Evolutionary conservation across 1,284 basidiomycete genomes (phyloP), one percentile per base, ranked within the genome.

Genomic region (Chiua sp.): DNA sequence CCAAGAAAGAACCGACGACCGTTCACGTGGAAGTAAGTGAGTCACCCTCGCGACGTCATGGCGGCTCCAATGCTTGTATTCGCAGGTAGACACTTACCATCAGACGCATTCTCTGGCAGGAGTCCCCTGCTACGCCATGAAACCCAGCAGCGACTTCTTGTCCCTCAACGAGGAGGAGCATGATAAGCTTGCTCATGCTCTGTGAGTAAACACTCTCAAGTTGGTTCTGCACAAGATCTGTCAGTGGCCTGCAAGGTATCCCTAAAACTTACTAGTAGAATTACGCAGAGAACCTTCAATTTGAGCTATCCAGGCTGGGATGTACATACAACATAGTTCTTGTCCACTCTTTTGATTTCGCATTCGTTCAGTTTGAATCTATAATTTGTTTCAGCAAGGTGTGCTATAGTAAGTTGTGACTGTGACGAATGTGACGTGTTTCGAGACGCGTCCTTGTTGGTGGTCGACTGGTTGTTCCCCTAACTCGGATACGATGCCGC

Each of bases 401-500:
- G 4, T 32, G 30, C 10, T 6, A 32, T 32, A 32, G 10, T 35
- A n/a, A 1, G 10, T 22, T 23, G 66, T 69, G 66, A 68, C 68
- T 51, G 66, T 73, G 71, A 73, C 67, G 1, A 20, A 3, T 56
- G 68, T 69, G 68, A 69, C 67, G 69, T 68, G 68, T 70, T 52
- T 58, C 47, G 49, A n/a, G 57, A 61, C 70, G 69, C 65, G 68
- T 73, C 47, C 44, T 10, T 6, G 30, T 59, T 62, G 67, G 65
- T 72, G 59, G 59, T 60, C 49, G 42, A 52, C 51, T 57, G 28
- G 42, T 22, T 37, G 37, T 55, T 63, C 68, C 68, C 71, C 66
- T 70, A 66, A 71, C 11, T 56, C 46, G 26, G 35, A 23, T 57
- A 64, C 62, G 39, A 92, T 92, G 91, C 91, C 91, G 61, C 83